A percentile compares a stretch with the other conserved stretches of the same genome.
Conservation (phyloP, 805 yeast genomes). For the Teunomyces aglyptinius region DNA sequence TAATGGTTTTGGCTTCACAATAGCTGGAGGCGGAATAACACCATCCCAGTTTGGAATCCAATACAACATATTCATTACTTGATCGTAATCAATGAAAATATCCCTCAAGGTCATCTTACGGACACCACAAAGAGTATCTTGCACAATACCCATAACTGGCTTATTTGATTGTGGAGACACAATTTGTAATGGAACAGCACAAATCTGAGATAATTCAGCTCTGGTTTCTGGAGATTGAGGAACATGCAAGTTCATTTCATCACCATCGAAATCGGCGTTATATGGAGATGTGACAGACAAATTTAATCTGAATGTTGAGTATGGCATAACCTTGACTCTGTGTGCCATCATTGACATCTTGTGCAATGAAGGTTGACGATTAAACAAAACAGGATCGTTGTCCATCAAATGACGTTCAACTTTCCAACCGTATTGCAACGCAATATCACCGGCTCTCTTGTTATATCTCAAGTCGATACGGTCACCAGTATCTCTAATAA, state of each 20-base stretch:
- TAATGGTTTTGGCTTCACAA: constrained; percentile 88
- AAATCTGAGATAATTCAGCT: constrained; percentile 90
- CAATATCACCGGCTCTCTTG: constrained; percentile 97
- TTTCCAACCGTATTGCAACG: constrained; percentile 97
- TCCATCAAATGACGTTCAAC: constrained; percentile 98
- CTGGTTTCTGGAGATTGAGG: constrained; percentile 98
- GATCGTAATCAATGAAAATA: constrained; percentile 82
- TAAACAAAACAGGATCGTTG: constrained; percentile 94
- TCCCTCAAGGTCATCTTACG: constrained; percentile 95
- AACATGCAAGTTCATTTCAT: constrained; percentile 98
- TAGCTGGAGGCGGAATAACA: constrained; percentile 92
- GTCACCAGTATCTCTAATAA: constrained; percentile 97
- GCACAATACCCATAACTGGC: constrained; percentile 99
- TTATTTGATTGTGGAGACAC: constrained; percentile 98
- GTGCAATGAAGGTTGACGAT: constrained; percentile 98
- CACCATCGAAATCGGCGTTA: constrained; percentile 99
- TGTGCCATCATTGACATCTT: constrained; percentile 99
- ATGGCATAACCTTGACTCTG: constrained; percentile 97
- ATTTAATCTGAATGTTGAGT: constrained; percentile 94
- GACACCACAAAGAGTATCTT: constrained; percentile 96
- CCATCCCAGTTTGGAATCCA: constrained; percentile 99
- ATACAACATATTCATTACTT: constrained; percentile 92
- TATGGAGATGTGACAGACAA: constrained; percentile 98
- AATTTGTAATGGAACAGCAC: constrained; percentile 97
- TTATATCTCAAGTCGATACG: constrained; percentile 96